Percentiles rank a stretch among this genome's conserved stretches.
These are phyloP conservation scores for Globisporangium okanoganense DNA, from an alignment of 352 stramenopile genomes.

Conservation along the genomic window DNA sequence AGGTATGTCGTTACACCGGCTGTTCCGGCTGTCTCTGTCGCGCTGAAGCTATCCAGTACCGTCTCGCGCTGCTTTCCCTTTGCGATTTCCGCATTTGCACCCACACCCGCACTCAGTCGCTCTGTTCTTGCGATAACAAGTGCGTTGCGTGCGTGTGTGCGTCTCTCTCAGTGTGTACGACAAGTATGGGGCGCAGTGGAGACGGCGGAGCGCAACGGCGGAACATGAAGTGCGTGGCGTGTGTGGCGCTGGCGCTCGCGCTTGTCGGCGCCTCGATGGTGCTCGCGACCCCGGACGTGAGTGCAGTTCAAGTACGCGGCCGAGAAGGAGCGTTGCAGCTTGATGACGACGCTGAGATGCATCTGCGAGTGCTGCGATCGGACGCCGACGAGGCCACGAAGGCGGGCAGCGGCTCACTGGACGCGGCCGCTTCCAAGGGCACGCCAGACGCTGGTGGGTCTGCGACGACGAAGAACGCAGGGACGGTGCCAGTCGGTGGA, in stretches of 20 bases:
- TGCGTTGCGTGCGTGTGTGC: not conserved
- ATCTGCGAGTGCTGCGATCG: not conserved
- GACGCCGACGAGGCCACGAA: not conserved
- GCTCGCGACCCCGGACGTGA: not conserved
- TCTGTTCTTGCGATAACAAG: not conserved
- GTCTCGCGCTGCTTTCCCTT: no score
- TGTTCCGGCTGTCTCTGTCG: no score
- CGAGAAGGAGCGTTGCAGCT: not conserved
- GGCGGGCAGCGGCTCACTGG: not conserved
- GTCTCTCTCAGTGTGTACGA: not conserved
- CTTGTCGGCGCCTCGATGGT: not conserved
- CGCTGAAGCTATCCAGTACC: no score
- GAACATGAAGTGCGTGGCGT: conserved; percentile 6
- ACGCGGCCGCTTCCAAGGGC: not conserved
- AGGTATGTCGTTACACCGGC: no score
- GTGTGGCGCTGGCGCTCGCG: not conserved
- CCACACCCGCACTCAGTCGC: no score
- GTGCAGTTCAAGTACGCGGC: not conserved
- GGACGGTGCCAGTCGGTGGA: conserved; percentile 3
- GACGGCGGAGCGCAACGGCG: conserved; percentile 1
- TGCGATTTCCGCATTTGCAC: no score
- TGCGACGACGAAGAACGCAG: conserved; percentile 17
- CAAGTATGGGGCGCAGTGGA: no score
- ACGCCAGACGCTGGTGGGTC: conserved; percentile 20
- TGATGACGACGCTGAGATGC: not conserved